These are phyloP conservation scores for Debaryomycetaceae sp. DNA, from an alignment of 1,139 yeast species.

Conservation along the genomic window DNA sequence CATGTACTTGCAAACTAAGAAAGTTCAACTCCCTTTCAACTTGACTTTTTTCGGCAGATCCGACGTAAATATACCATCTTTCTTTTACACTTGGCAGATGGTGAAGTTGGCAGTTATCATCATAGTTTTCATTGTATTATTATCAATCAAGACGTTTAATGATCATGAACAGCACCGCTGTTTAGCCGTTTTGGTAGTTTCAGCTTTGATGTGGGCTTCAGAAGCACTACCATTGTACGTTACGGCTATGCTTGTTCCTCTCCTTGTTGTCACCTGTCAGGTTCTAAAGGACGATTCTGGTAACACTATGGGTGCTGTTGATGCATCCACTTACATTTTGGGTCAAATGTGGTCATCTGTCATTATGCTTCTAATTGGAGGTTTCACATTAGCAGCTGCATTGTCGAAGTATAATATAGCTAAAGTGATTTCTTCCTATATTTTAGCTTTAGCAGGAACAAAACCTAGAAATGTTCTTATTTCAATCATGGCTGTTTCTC, in stretches of 20 bases:
- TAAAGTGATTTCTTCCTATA: conserved; percentile 74
- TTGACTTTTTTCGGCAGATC: conserved; percentile 16
- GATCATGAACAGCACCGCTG: conserved; percentile 72
- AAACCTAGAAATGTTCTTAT: conserved; percentile 74
- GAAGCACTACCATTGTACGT: conserved; percentile 88
- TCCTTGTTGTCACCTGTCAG: conserved; percentile 68
- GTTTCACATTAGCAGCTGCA: conserved; percentile 93
- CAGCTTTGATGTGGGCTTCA: conserved; percentile 89
- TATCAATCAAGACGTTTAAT: conserved; percentile 57
- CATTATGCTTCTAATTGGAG: conserved; percentile 83
- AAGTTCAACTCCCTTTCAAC: conserved; percentile 19
- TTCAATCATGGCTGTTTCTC: conserved; percentile 80
- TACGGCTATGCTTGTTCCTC: conserved; percentile 78
- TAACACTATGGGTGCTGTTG: conserved; percentile 54
- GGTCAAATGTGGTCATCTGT: conserved; percentile 95
- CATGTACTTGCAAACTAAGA: conserved; percentile 22
- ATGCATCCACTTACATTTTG: conserved; percentile 73
- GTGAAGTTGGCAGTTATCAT: conserved; percentile 46
- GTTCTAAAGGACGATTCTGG: conserved; percentile 61
- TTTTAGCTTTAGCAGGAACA: conserved; percentile 80
- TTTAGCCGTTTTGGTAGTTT: conserved; percentile 73
- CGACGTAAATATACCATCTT: conserved; percentile 24
- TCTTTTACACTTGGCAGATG: conserved; percentile 31
- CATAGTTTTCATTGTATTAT: conserved; percentile 43
- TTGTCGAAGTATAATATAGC: conserved; percentile 88